Evolutionary conservation across 768 basidiomycete species (phyloP), one percentile per base, ranked within the genome.

Genomic region (Calocybe cyanea): DNA sequence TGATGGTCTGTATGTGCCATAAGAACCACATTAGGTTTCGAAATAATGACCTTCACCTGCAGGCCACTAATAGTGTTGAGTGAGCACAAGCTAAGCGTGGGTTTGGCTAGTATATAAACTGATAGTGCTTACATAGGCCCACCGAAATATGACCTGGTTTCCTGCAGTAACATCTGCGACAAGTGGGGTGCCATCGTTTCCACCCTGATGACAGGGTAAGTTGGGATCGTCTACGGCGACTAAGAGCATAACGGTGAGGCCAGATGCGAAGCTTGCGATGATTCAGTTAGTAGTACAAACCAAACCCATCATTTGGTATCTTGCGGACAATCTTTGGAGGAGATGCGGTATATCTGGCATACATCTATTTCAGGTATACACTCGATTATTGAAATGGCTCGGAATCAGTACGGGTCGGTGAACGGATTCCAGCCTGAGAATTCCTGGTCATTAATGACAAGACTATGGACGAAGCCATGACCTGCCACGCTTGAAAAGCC

Each of bases 181-280:
- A 15, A 60, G 57, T 38, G 57, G 46, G 5, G 69, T 71, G 13
- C 65, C 67, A 40, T 60, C 54, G 41, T 68, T 62, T 19, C 74
- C 75, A 41, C 65, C 67, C 38, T 63, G 61, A 50, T 71, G 66
- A 58, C 76, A 77, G 21, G 73, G 65, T 35, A 76, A 58, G 51
- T 75, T 66, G 38, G 66, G 45, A 52, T 66, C 65, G 14, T 55
- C 58, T 23, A 44, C 52, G 11, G 53, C 51, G n/a, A 63, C 63
- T 64, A 32, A 42, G 13, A 45, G 40, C 20, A 25, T 41, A 43
- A 51, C 31, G 38, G 28, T 37, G 18, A 46, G 43, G 38, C 17
- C 25, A 38, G 38, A 9, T 17, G 32, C 42, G 17, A 35, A 24
- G 13, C 39, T 15, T 7, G 13, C 19, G 28, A 21, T 19, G 20